Evolutionary conservation across 129 eudicot genomes (phyloP).

Genomic region (Centrapalus pauciflorus): DNA sequence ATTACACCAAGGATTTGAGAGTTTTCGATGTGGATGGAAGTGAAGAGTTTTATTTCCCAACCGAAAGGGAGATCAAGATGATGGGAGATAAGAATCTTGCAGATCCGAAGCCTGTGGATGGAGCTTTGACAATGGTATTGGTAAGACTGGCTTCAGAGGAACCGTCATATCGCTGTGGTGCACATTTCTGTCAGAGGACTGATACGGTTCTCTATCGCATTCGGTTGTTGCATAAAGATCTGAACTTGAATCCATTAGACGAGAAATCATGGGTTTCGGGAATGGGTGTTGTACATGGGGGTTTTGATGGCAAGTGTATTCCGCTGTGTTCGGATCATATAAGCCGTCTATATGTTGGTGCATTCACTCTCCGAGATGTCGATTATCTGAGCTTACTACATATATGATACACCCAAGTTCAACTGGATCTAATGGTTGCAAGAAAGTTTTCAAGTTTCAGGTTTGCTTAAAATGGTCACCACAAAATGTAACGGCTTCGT

Average conservation of each 20-base stretch:
- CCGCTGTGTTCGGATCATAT: slow-evolving; percentile 64
- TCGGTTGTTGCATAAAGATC: slow-evolving; percentile 45
- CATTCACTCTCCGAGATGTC: slow-evolving; percentile 62
- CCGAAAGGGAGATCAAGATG: slow-evolving; percentile 73
- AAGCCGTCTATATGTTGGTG: slow-evolving; percentile 64
- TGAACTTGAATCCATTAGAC: slow-evolving; percentile 26
- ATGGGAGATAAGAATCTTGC: slow-evolving; percentile 69
- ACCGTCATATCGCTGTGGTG: slow-evolving; percentile 47
- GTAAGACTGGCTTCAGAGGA: slow-evolving; percentile 67
- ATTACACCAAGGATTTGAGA: slow-evolving; percentile 80
- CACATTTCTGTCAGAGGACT: slow-evolving; percentile 61
- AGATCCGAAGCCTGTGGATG: slow-evolving; percentile 89
- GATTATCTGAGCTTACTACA: slow-evolving; percentile 36
- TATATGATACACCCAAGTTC: slow-evolving; percentile 15
- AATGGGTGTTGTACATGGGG: slow-evolving; percentile 55
- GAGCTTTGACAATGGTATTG: slow-evolving; percentile 50
- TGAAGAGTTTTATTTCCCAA: slow-evolving; percentile 61
- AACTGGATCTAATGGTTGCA: not conserved
- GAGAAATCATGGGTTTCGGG: slow-evolving; percentile 49
- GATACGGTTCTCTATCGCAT: slow-evolving; percentile 63
- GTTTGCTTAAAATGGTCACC: too few relatives aligned
- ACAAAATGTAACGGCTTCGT: too few relatives aligned
- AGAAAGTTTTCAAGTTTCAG: too few relatives aligned
- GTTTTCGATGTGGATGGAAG: slow-evolving; percentile 40
- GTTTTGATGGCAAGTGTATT: slow-evolving; percentile 52